phyloP scores from a whole-genome alignment of 2,329 filamentous ascomycete genomes.

The Colletotrichum higginsianum region DNA sequence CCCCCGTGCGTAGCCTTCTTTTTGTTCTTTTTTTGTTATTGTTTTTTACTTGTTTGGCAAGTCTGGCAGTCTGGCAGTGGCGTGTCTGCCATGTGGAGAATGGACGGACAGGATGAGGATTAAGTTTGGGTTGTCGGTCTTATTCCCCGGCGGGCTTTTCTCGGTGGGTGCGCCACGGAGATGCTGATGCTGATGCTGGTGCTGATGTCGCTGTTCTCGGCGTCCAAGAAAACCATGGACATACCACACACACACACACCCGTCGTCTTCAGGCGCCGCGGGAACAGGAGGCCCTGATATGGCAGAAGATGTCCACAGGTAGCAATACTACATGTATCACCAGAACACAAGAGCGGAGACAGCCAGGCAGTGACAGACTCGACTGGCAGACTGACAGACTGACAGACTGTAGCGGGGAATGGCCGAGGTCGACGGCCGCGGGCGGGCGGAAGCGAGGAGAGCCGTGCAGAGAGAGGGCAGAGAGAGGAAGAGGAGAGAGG shows the following conservation, averaged over 20 bases:
- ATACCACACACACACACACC: too few species aligned
- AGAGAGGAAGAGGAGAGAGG: not conserved
- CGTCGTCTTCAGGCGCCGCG: not conserved
- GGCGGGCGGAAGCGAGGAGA: not conserved
- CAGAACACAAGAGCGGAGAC: too few species aligned
- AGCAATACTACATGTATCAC: too few species aligned
- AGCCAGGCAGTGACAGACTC: not conserved
- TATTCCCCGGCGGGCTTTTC: not conserved
- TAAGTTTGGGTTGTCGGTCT: not conserved
- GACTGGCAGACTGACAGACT: not conserved
- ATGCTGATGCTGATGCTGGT: too few species aligned
- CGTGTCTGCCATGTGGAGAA: constrained; percentile 16
- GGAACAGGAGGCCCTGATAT: not conserved
- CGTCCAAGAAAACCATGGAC: too few species aligned
- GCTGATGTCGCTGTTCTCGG: too few species aligned
- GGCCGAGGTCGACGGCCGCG: not conserved
- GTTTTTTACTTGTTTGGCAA: too few species aligned
- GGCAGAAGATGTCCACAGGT: not conserved
- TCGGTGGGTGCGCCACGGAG: too few species aligned
- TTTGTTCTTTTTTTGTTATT: too few species aligned
- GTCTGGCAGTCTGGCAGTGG: constrained; percentile 12
- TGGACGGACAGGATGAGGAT: not conserved
- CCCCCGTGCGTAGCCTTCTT: too few species aligned
- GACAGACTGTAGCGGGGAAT: not conserved
- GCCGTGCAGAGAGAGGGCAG: not conserved